Base-by-base conservation (phyloP, 2,329 filamentous ascomycete genomes). In the Talaromyces islandicus region DNA sequence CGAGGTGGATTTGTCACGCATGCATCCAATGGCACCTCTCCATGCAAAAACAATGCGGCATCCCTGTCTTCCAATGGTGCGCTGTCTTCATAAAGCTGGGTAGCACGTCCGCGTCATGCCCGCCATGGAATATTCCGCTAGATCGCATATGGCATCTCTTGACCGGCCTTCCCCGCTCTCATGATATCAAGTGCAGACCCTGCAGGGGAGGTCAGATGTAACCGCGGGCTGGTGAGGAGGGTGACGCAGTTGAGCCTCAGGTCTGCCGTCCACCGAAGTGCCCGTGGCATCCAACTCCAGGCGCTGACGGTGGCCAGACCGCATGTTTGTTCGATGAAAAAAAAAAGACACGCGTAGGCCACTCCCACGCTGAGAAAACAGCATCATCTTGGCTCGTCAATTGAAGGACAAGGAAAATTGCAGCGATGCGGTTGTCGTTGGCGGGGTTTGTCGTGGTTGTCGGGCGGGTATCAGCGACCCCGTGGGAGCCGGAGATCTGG, bases 401-500 rank as follows among this genome's bases (percentile, higher is more conserved):
- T 46, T n/a, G 35, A 38, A 7, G 17, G 14, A 38, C 5, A 46
- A 21, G 43, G 43, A 10, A 9, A 6, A 46, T 21, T 24, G 11
- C 51, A 21, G 30, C 38, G 24, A 62, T 62, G 56, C 17, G 25
- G 27, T 14, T 25, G 50, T 29, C 25, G 17, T 9, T 38, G 19
- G 14, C 46, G 4, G 57, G 19, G 12, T n/a, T 43, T 25, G 24
- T 48, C 43, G 25, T 54, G 14, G 50, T 50, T n/a, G 21, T 27
- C 17, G 38, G 35, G 21, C 11, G 21, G 14, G 25, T 29, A 11
- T n/a, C 10, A 6, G 62, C 59, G 6, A 35, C 56, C 24, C 4
- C 7, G 4, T 57, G 65, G n/a, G 53, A 70, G 1, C 70, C 73
- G 48, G 82, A 88, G 68, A 72, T 84, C 57, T 46, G 43, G 43